Evolutionary conservation across 768 basidiomycete species (phyloP).

Genomic region (Psilocybe cubensis): DNA sequence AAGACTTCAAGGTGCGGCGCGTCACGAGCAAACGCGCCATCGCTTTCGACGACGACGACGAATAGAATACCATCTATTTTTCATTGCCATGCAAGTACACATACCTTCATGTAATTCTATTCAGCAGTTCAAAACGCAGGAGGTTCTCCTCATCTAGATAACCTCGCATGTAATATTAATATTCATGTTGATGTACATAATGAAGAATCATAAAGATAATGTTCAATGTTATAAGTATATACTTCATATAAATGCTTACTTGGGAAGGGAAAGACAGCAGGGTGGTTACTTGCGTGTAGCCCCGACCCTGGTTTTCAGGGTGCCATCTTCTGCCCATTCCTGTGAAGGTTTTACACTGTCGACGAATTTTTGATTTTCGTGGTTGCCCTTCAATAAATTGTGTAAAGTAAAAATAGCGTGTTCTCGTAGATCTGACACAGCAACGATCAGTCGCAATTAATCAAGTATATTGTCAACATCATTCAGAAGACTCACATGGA

Average conservation of each 20-base stretch:
- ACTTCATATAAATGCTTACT: neutral
- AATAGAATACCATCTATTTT: neutral
- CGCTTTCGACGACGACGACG: constrained; percentile 65
- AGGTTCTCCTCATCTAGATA: neutral
- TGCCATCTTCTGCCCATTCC: constrained; percentile 60
- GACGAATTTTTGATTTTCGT: constrained; percentile 81
- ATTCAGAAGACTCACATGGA: constrained; percentile 72
- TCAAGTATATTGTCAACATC: constrained; percentile 9
- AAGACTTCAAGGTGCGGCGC: constrained; percentile 68
- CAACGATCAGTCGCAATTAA: constrained; percentile 10
- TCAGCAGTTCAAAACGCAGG: neutral
- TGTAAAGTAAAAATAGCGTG: constrained; percentile 87
- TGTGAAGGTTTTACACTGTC: constrained; percentile 68
- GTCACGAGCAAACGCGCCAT: constrained; percentile 57
- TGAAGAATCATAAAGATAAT: neutral
- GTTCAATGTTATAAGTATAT: too few relatives aligned
- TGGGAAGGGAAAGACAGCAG: neutral
- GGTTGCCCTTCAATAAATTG: constrained; percentile 76
- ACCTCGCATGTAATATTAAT: neutral
- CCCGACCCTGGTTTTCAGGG: constrained; percentile 45
- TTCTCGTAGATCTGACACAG: constrained; percentile 77
- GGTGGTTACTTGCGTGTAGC: constrained; percentile 31
- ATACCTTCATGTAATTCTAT: constrained; percentile 9
- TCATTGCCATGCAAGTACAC: neutral
- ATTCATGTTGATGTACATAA: constrained; percentile 1